A percentile compares a stretch with the other conserved stretches of the same genome.
phyloP scores from a whole-genome alignment of 768 basidiomycete species.

The Suillus alpinus region DNA sequence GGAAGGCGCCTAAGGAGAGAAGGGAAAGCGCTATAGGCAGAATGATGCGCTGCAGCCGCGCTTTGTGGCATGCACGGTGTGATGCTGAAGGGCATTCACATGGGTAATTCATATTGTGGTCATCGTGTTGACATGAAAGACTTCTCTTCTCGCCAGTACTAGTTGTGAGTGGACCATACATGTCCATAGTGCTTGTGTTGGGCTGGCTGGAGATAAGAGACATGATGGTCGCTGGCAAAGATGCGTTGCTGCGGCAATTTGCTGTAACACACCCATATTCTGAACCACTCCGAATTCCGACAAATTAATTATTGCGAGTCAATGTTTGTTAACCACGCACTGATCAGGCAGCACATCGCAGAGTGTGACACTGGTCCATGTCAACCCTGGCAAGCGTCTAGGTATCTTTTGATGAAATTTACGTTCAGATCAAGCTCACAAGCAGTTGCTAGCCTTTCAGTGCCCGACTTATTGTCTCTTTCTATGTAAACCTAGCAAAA shows the following conservation, averaged over 20 bases:
- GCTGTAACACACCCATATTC: not conserved
- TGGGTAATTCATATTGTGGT: constrained; percentile 9
- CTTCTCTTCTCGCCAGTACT: constrained; percentile 12
- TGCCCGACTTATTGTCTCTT: not conserved
- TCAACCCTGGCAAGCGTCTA: not conserved
- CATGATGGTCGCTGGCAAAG: constrained; percentile 16
- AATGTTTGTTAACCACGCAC: too few species aligned
- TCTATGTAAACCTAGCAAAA: not conserved
- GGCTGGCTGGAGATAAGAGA: constrained; percentile 28
- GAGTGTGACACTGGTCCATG: not conserved
- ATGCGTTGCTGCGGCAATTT: not conserved
- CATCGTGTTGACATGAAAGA: constrained; percentile 23
- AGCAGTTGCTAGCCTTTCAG: not conserved
- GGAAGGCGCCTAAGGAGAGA: constrained; percentile 28
- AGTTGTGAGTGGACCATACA: constrained; percentile 1
- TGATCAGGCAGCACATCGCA: too few species aligned
- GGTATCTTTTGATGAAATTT: not conserved
- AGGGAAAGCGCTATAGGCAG: constrained; percentile 33
- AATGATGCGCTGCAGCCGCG: constrained; percentile 32
- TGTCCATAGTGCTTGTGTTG: constrained; percentile 20
- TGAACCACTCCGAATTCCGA: not conserved
- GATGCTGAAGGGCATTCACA: constrained; percentile 22
- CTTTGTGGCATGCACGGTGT: constrained; percentile 32
- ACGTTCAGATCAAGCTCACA: not conserved
- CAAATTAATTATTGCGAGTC: too few species aligned